Evolutionary conservation across 805 yeast genomes (phyloP).

Genomic region (Yamadazyma kitorensis): DNA sequence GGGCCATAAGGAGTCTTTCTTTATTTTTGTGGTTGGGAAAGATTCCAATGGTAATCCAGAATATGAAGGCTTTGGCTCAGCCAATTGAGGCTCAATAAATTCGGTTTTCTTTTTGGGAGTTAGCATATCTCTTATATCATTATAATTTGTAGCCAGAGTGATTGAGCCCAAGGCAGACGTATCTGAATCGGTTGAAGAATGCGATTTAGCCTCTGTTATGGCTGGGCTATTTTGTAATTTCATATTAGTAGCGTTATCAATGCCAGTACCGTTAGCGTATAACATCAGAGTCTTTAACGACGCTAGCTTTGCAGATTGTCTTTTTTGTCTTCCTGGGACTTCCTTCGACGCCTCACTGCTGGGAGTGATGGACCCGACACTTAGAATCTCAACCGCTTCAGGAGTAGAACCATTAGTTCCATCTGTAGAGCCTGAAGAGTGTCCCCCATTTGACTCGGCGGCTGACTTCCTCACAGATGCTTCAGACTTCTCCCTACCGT

Average conservation of each 20-base stretch:
- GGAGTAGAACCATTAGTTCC: neutral
- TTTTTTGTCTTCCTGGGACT: slow-evolving; percentile 3
- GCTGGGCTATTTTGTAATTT: slow-evolving; percentile 9
- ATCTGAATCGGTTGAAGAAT: neutral
- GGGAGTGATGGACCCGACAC: neutral
- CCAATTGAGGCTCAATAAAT: slow-evolving; percentile 59
- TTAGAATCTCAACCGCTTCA: neutral
- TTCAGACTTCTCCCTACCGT: too few species aligned
- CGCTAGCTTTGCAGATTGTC: slow-evolving; percentile 14
- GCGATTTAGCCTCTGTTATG: slow-evolving; percentile 1
- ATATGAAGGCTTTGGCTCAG: slow-evolving; percentile 54
- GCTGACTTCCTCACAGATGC: too few species aligned
- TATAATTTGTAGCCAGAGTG: neutral
- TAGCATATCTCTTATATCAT: neutral
- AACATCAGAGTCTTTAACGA: slow-evolving; percentile 9
- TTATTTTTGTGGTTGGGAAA: slow-evolving; percentile 60
- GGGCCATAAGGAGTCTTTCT: slow-evolving; percentile 56
- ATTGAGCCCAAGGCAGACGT: neutral
- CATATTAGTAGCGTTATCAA: slow-evolving; percentile 2
- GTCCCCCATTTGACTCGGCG: too few species aligned
- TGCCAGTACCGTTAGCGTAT: slow-evolving; percentile 7
- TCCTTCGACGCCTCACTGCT: slow-evolving; percentile 1
- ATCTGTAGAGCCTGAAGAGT: too few species aligned
- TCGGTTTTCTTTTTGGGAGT: neutral
- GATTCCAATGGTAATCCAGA: slow-evolving; percentile 74